Evolutionary conservation across 2,329 filamentous ascomycete genomes (phyloP), one percentile per base, ranked within the genome.

Genomic region (Neodidymelliopsis sp.): DNA sequence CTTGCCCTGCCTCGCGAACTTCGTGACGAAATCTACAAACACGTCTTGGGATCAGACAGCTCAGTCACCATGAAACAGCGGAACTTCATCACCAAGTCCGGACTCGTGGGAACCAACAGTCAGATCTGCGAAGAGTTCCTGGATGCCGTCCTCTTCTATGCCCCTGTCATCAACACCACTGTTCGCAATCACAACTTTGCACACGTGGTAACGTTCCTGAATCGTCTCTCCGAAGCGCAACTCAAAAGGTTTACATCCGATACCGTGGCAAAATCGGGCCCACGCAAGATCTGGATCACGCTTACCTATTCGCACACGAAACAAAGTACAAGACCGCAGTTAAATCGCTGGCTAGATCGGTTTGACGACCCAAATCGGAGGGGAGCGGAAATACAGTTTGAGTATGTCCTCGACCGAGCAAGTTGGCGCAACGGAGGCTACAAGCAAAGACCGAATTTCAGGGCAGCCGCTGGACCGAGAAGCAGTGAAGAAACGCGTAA

Each of bases 141-240:
- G 10, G 54, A 57, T 2, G 52, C 57, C 4, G 43, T 60, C 13
- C 43, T 57, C 30, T 46, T 54, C 33, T 27, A 54, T 37, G 54
- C 52, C 2, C 54, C 52, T 4, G 25, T 47, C 33, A 51, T 60
- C 27, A 36, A 41, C 1, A 49, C 54, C 8, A 57, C 52, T 2
- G 52, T 60, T 2, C 46, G 39, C 25, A 57, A 60, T 25, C 54
- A 60, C 43, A 57, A 57, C 52, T 60, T 60, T 35, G 46, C 49
- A 1, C 57, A 52, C 16, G 22, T 60, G 1, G 54, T 60, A 19
- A 60, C 57, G 0, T 60, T 60, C 28, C 40, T 60, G 1, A 60
- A 57, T 9, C 49, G 52, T 3, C 36, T 60, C 12, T 57, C 54
- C 1, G 16, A 48, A 9, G 54, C 54, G 2, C 57, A 60, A 15